Percentiles rank a stretch among this genome's conserved stretches.
These are phyloP conservation scores for Periconia sp. DNA, from an alignment of 2,329 filamentous ascomycete genomes.

Conservation along the genomic window DNA sequence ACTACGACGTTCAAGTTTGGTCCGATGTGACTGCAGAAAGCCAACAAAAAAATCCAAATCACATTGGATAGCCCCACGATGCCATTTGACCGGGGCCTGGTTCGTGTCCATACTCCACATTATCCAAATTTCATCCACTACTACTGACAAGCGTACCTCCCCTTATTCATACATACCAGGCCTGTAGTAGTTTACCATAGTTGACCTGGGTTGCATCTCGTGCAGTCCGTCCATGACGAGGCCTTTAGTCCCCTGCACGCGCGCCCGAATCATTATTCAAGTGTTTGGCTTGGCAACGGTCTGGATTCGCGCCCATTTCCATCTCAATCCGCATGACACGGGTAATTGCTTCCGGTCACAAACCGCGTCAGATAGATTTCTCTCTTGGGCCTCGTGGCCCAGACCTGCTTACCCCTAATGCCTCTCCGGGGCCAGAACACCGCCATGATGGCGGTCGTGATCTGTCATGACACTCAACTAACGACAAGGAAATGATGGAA, in stretches of 20 bases:
- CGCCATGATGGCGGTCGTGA: background rate
- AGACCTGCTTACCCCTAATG: background rate
- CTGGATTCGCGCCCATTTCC: background rate
- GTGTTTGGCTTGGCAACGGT: background rate
- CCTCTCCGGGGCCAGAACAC: background rate
- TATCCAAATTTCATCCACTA: background rate
- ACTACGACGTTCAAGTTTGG: too few relatives aligned
- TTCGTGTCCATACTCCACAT: background rate
- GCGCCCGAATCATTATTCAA: background rate
- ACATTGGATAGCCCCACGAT: background rate
- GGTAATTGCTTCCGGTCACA: background rate
- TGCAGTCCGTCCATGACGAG: too few relatives aligned
- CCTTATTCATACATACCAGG: background rate
- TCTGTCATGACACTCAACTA: too few relatives aligned
- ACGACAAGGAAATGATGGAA: too few relatives aligned
- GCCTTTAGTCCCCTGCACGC: background rate
- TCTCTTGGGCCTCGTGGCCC: background rate
- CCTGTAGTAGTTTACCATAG: too few relatives aligned
- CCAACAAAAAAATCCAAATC: background rate
- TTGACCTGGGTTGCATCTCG: too few relatives aligned
- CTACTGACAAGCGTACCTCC: background rate
- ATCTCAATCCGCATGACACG: background rate
- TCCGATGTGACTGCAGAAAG: background rate
- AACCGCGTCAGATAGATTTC: background rate
- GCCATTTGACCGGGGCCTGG: too few relatives aligned